These are phyloP conservation scores for Picochlorum costavermella DNA, from an alignment of 139 green algal species.

Conservation along the genomic window DNA sequence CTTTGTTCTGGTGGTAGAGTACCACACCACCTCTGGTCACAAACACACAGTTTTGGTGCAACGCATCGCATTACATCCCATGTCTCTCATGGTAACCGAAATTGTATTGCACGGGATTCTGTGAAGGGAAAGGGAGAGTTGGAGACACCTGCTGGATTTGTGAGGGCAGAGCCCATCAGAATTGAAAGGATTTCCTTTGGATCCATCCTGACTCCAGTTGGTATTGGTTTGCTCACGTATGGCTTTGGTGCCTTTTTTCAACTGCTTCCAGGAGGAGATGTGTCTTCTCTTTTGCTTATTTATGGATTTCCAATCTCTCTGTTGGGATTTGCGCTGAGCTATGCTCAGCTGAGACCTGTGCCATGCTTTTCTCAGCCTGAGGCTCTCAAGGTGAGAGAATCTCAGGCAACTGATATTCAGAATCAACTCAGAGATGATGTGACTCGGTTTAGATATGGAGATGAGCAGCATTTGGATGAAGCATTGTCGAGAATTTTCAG, in stretches of 20 bases:
- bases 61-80: too few species aligned
- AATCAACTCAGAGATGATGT: constrained; percentile 81
- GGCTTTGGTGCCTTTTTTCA: constrained; percentile 92
- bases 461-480: constrained; percentile 98
- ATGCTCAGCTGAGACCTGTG: constrained; percentile 79
- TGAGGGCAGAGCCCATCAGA: constrained; percentile 19
- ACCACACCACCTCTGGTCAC: too few species aligned
- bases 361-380: constrained; percentile 56
- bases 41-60: too few species aligned
- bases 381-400: constrained; percentile 63
- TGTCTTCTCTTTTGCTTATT: constrained; percentile 87
- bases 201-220: constrained; percentile 68
- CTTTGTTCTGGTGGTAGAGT: too few species aligned
- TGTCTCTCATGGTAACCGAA: too few species aligned
- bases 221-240: constrained; percentile 65
- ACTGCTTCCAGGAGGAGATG: constrained; percentile 75
- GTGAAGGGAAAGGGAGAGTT: not conserved
- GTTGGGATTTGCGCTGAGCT: constrained; percentile 89
- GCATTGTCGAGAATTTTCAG: constrained; percentile 86
- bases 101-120: too few species aligned
- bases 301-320: constrained; percentile 95
- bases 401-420: constrained; percentile 91
- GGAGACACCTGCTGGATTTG: not conserved
- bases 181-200: constrained; percentile 64
- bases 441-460: constrained; percentile 81